Evolutionary conservation across 805 yeast species (phyloP), one percentile per base, ranked within the genome.

Genomic region (Zygosaccharomyces rouxii): DNA sequence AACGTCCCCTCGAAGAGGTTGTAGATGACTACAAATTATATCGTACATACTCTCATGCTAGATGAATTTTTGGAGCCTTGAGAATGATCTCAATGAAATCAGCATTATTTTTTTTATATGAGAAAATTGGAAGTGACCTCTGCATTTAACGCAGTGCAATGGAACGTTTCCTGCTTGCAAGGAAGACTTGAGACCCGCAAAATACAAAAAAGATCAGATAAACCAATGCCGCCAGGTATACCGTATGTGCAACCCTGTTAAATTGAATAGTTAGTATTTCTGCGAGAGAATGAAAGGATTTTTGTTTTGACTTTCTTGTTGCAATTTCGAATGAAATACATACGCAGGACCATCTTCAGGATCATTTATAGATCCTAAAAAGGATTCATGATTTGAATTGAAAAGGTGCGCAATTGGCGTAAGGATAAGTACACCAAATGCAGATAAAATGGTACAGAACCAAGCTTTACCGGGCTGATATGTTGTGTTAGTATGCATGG

Each of bases 371-470:
- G 96, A 86, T 4, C 99, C 99, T 72, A 89, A 83, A 86, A 92
- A 84, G 18, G 95, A 77, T 71, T 92, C 98, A 66, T 88, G 95
- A 56, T 82, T 86, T 30, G 72, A 73, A 57, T 84, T 75, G 73
- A 94, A 92, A 54, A 92, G 75, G 56, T 81, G 79, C 16, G 95
- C 99, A 58, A 92, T 79, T 48, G 87, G 86, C 9, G 95, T 77
- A 42, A 92, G 78, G 49, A 92, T 94, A 40, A 89, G 84, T 29
- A 92, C 82, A 50, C 95, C 99, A 67, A 92, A 92, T 13, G 94
- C 89, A 43, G 97, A 89, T 39, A 94, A 75, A 37, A 92, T 78
- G 39, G 98, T 92, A 67, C 99, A 92, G 68, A 87, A 89, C 87
- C 96, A 92, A 21, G 99, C 98, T 62, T 87, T 83, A 23, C 82